Base-by-base conservation (phyloP, 257 asterid species). In the Solanum bulbocastanum region DNA sequence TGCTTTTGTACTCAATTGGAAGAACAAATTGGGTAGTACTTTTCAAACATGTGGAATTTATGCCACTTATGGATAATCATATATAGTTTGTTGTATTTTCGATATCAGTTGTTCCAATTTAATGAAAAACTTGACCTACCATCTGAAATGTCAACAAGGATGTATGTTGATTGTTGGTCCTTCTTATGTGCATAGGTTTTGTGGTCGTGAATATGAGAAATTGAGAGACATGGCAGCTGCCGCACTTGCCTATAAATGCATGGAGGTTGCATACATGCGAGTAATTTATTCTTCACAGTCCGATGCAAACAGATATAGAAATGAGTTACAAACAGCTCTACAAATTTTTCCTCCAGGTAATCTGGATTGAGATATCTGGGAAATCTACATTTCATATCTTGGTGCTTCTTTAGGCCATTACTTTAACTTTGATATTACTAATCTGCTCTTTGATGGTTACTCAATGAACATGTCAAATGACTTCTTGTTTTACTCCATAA, bases 231-330 rank as follows among this genome's bases (percentile, higher is more conserved):
- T 88, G 90, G 88, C 88, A 42, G 52, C 86, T 88, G 90, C 90
- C 66, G 88, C 90, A 58, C 88, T 88, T 20, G 90, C 90, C 79
- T 88, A 88, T 62, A 88, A 88, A 68, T 88, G 90, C 88, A 62
- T 85, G 90, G 90, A 88, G 79, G 88, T 79, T 13, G 86, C 90
- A 23, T 74, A 88, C 81, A 88, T 85, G 90, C 66, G 83, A 6
- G 88, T 88, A 78, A 52, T 88, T 85, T 88, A 88, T 86, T 73
- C 85, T 42, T 83, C 85, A 52, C 84, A 88, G 33, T 25, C 32
- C 5, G 49, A 40, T 58, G 90, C 85, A 27, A 69, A 75, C 42
- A 84, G 87, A 83, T 42, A 88, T 83, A 49, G 87, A 40, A 85
- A 88, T 72, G 90, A 88, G 78, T 84, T 88, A 65, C 90, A 84